Base-by-base conservation (phyloP, 2,329 filamentous ascomycete genomes). In the Fonsecaea multimorphosa region DNA sequence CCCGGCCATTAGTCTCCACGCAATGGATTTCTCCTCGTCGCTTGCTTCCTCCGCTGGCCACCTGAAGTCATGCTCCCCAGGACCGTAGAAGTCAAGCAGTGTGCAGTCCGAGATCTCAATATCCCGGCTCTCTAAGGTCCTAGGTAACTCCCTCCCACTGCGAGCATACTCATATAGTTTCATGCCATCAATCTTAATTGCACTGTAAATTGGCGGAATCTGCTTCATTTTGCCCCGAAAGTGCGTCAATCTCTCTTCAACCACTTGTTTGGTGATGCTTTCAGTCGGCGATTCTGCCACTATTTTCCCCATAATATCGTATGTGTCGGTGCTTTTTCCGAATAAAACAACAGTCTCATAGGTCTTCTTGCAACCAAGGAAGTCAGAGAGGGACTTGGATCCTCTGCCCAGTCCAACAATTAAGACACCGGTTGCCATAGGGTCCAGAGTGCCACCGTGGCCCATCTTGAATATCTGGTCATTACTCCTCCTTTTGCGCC, bases 131-230 rank as follows among this genome's bases (percentile, higher is more conserved):
- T 93, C 84, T 65, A 99, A 95, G 76, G 96, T 90, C 63, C 90
- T 84, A 0, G 95, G 95, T 16, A 97, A 89, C 38, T 91, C 87
- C 74, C 90, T 92, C 16, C 95, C 95, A 76, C 93, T 92, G 56
- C 95, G 86, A 22, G 95, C 95, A 78, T 98, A 98, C 79, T 99
- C 93, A 76, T 99, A 99, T 56, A 97, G 84, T 36, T 92, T 91
- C 82, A 97, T 97, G 1, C 95, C 95, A 71, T 97, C 87, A 78
- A 97, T 92, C 77, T 94, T 93, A 68, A 98, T 83, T 9, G 95
- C 95, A 32, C 92, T 97, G 78, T 93, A 99, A 22, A 99, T 86
- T 5, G 94, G 94, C 40, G 95, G 95, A 71, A 91, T 89, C 81
- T 99, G 95, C 81, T 91, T 89, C 73, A 92, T 92, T 72, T 90